Evolutionary conservation across 192 early-diverging fungal genomes (phyloP).

Genomic region (Mortierella antarctica): DNA sequence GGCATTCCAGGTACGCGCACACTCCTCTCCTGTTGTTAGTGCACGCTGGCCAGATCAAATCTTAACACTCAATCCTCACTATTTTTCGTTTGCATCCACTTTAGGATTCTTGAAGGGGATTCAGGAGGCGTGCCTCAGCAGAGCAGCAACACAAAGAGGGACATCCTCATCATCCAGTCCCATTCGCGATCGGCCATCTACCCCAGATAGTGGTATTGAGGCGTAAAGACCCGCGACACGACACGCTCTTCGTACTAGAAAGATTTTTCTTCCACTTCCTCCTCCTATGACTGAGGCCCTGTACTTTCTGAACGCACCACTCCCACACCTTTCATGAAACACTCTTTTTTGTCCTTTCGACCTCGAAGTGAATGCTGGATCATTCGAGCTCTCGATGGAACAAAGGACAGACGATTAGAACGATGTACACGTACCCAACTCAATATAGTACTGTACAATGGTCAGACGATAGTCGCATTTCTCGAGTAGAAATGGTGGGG

Average conservation of each 20-base stretch:
- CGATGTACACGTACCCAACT: no score
- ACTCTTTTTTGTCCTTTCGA: no score
- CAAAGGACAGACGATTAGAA: no score
- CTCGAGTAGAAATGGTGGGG: no score
- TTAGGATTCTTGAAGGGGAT: constrained; percentile 40
- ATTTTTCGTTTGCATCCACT: neutral
- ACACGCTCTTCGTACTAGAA: no score
- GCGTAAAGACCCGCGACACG: constrained; percentile 9
- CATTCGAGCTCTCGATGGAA: no score
- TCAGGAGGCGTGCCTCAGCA: constrained; percentile 47
- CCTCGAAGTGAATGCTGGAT: no score
- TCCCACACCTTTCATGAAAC: no score
- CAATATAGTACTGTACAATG: no score
- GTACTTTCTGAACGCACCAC: no score
- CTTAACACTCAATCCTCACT: neutral
- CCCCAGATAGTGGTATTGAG: constrained; percentile 54
- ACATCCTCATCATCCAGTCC: neutral
- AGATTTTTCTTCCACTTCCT: neutral
- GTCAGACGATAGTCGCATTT: no score
- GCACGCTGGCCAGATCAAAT: constrained; percentile 1
- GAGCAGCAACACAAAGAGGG: constrained; percentile 28
- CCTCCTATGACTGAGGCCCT: no score
- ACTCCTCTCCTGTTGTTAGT: neutral
- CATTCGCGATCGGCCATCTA: constrained; percentile 26
- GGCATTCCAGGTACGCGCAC: constrained; percentile 47